These are phyloP conservation scores for Penicillium salamii DNA, from an alignment of 495 filamentous ascomycete genomes.

Conservation along the genomic window DNA sequence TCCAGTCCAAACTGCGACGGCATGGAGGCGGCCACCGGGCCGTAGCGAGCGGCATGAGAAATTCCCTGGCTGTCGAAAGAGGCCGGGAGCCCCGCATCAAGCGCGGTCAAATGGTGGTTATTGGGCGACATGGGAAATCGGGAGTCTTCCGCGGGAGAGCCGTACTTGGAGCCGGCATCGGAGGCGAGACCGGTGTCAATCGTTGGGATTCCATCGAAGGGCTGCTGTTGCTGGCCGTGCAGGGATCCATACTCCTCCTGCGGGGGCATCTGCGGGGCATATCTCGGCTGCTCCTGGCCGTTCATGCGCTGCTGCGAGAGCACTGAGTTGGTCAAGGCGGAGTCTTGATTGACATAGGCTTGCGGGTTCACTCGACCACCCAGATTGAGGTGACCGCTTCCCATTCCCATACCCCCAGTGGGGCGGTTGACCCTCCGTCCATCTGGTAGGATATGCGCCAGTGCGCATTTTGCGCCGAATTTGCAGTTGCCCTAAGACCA, in stretches of 20 bases:
- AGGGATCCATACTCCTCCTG: constrained; percentile 46
- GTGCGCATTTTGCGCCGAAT: constrained; percentile 94
- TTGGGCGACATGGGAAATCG: constrained; percentile 70
- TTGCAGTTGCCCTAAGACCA: constrained; percentile 88
- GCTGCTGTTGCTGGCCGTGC: constrained; percentile 38
- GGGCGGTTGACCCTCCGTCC: constrained; percentile 82
- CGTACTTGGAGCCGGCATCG: constrained; percentile 75
- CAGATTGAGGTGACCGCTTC: constrained; percentile 59
- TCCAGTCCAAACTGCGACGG: constrained; percentile 91
- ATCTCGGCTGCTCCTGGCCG: constrained; percentile 41
- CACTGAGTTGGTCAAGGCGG: constrained; percentile 79
- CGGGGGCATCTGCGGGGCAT: constrained; percentile 32
- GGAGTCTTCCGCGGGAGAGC: constrained; percentile 80
- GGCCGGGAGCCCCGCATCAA: constrained; percentile 90
- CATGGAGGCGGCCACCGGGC: constrained; percentile 88
- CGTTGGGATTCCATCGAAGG: constrained; percentile 60
- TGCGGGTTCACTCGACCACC: constrained; percentile 72
- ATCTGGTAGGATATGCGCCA: constrained; percentile 91
- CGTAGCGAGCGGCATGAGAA: constrained; percentile 84
- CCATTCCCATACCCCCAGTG: constrained; percentile 38
- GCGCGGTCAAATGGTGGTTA: constrained; percentile 64
- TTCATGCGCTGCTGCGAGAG: constrained; percentile 65
- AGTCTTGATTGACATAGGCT: constrained; percentile 61
- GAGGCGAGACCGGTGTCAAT: constrained; percentile 80
- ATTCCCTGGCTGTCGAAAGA: constrained; percentile 97